Evolutionary conservation across 805 yeast genomes (phyloP).

Genomic region (Blastobotrys terrestris): DNA sequence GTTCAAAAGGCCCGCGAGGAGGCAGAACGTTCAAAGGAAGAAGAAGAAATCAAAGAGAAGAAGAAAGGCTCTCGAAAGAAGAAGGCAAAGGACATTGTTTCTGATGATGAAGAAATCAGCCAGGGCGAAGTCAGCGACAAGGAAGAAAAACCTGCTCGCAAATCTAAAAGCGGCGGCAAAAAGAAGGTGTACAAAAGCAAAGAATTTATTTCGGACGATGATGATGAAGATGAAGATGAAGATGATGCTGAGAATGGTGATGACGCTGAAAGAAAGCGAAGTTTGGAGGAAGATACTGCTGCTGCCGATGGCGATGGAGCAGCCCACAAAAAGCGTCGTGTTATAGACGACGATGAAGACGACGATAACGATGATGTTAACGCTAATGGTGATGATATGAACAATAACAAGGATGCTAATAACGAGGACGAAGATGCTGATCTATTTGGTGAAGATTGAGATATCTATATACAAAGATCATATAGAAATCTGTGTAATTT

Average conservation of each 20-base stretch:
- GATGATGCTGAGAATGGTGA: slow-evolving; percentile 21
- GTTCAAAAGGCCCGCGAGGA: slow-evolving; percentile 37
- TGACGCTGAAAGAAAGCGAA: slow-evolving; percentile 15
- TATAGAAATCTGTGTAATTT: background rate
- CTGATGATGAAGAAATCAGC: slow-evolving; percentile 5
- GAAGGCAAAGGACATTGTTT: slow-evolving; percentile 9
- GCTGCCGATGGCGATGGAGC: background rate
- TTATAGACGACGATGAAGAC: slow-evolving; percentile 21
- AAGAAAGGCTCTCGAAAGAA: slow-evolving; percentile 13
- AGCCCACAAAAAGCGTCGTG: slow-evolving; percentile 12
- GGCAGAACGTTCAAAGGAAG: slow-evolving; percentile 22
- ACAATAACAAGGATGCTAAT: slow-evolving; percentile 18
- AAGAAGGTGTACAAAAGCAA: slow-evolving; percentile 27
- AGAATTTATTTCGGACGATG: slow-evolving; percentile 35
- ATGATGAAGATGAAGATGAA: slow-evolving; percentile 33
- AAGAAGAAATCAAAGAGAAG: slow-evolving; percentile 11
- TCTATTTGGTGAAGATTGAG: slow-evolving; percentile 21
- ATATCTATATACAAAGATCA: background rate
- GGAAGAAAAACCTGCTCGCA: background rate
- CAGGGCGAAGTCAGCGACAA: slow-evolving; percentile 2
- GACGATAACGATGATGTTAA: slow-evolving; percentile 27
- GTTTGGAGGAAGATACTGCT: slow-evolving; percentile 16
- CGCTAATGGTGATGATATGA: slow-evolving; percentile 2
- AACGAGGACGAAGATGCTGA: slow-evolving; percentile 32
- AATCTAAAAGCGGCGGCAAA: slow-evolving; percentile 21